phyloP scores from a whole-genome alignment of 306 rosid genomes.

The Vigna unguiculata region DNA sequence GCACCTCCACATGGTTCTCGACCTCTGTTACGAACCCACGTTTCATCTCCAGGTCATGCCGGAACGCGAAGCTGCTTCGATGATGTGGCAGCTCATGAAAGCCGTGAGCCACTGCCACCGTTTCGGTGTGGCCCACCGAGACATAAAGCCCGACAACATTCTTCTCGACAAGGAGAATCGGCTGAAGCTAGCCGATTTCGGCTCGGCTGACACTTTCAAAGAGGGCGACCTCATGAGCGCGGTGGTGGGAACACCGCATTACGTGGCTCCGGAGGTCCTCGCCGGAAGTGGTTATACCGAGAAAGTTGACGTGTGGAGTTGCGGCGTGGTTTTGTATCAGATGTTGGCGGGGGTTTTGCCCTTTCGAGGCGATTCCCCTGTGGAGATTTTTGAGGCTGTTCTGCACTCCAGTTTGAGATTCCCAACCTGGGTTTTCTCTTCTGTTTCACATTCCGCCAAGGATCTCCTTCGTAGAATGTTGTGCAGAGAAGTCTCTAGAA shows the following conservation, averaged over 20 bases:
- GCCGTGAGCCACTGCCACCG: conserved; percentile 71
- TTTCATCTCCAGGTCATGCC: conserved; percentile 48
- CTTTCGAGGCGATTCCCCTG: conserved; percentile 66
- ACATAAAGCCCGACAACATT: conserved; percentile 75
- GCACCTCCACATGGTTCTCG: conserved; percentile 66
- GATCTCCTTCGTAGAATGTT: conserved; percentile 72
- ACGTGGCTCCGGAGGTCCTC: conserved; percentile 78
- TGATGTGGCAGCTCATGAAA: conserved; percentile 60
- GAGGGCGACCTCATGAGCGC: conserved; percentile 62
- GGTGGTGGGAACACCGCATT: conserved; percentile 72
- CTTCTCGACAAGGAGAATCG: conserved; percentile 52
- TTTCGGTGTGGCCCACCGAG: conserved; percentile 73
- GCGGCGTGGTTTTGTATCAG: conserved; percentile 76
- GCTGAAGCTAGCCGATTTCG: conserved; percentile 62
- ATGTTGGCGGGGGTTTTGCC: conserved; percentile 72
- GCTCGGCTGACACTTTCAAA: conserved; percentile 67
- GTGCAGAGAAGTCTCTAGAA: conserved; percentile 65
- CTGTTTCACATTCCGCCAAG: conserved; percentile 62
- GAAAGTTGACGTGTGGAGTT: conserved; percentile 85
- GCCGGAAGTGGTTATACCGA: conserved; percentile 62
- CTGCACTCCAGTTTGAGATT: conserved; percentile 66
- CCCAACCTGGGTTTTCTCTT: conserved; percentile 55
- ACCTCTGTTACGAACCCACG: conserved; percentile 62
- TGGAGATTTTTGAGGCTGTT: conserved; percentile 70
- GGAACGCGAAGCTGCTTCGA: conserved; percentile 55